Percentiles rank a stretch among this genome's conserved stretches.
These are phyloP conservation scores for Cercospora sp. DNA, from an alignment of 2,329 filamentous ascomycete species.

Conservation along the genomic window DNA sequence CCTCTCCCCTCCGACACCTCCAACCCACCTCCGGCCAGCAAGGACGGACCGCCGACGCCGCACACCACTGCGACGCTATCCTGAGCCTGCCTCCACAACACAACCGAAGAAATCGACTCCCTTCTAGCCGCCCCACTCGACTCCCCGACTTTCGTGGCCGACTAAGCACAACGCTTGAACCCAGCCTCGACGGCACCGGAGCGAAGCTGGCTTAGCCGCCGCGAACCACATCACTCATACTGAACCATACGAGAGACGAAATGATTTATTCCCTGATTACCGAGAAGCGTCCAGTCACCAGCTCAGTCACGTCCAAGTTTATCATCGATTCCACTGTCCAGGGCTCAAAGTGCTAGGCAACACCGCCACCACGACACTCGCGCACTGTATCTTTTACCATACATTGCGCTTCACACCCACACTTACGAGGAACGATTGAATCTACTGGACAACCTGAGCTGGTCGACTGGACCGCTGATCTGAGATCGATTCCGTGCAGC, in stretches of 20 bases:
- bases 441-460: constrained; percentile 17
- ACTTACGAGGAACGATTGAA: constrained; percentile 25
- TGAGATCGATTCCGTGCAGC: background rate
- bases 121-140: background rate
- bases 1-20: background rate
- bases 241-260: constrained; percentile 21
- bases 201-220: constrained; percentile 28
- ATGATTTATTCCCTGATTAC: constrained; percentile 30
- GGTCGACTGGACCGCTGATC: constrained; percentile 1
- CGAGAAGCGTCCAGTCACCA: constrained; percentile 28
- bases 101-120: background rate
- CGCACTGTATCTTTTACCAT: constrained; percentile 13
- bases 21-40: constrained; percentile 16
- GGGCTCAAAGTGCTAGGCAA: constrained; percentile 25
- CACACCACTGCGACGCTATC: constrained; percentile 14
- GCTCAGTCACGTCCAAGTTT: constrained; percentile 32
- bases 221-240: constrained; percentile 4
- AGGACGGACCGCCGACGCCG: constrained; percentile 20
- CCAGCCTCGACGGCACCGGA: constrained; percentile 26
- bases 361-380: constrained; percentile 5
- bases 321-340: constrained; percentile 24
- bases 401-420: constrained; percentile 3
- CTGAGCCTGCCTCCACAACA: constrained; percentile 20
- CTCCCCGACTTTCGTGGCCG: constrained; percentile 2
- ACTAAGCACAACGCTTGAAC: constrained; percentile 15